Conservation (phyloP, 1,284 basidiomycete genomes). For the Ustilago loliicola region DNA sequence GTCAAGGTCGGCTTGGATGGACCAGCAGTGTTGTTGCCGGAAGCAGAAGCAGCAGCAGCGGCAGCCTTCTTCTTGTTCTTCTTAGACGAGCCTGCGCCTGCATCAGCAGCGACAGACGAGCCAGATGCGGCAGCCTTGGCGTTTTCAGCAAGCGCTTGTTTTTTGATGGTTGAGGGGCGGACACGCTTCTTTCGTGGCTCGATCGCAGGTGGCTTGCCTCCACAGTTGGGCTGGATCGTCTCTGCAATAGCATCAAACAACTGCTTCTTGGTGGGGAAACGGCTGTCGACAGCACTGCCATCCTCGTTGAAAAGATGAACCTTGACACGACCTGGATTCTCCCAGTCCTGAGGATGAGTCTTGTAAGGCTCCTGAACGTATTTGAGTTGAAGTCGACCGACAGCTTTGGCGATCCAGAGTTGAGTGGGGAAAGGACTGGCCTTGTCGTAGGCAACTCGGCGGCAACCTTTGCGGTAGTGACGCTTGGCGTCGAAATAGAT, state of each 20-base stretch:
- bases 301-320: slow-evolving; percentile 87
- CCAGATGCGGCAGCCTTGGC: slow-evolving; percentile 33
- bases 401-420: slow-evolving; percentile 89
- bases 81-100: slow-evolving; percentile 27
- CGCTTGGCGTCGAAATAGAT: slow-evolving; percentile 97
- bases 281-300: slow-evolving; percentile 78
- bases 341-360: slow-evolving; percentile 94
- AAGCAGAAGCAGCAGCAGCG: slow-evolving; percentile 9
- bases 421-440: slow-evolving; percentile 94
- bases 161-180: slow-evolving; percentile 42
- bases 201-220: slow-evolving; percentile 61
- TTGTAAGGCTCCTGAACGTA: slow-evolving; percentile 86
- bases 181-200: slow-evolving; percentile 47
- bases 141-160: slow-evolving; percentile 48
- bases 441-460: slow-evolving; percentile 83
- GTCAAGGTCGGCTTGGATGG: slow-evolving; percentile 38
- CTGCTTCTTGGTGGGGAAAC: slow-evolving; percentile 81
- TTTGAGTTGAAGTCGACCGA: slow-evolving; percentile 80
- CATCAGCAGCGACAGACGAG: slow-evolving; percentile 15
- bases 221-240: slow-evolving; percentile 56
- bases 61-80: slow-evolving; percentile 42
- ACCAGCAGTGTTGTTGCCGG: slow-evolving; percentile 7
- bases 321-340: slow-evolving; percentile 83
- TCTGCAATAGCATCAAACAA: slow-evolving; percentile 72
- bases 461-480: slow-evolving; percentile 83